Conservation (phyloP, 2,329 filamentous ascomycete genomes). For the Exophiala xenobiotica region DNA sequence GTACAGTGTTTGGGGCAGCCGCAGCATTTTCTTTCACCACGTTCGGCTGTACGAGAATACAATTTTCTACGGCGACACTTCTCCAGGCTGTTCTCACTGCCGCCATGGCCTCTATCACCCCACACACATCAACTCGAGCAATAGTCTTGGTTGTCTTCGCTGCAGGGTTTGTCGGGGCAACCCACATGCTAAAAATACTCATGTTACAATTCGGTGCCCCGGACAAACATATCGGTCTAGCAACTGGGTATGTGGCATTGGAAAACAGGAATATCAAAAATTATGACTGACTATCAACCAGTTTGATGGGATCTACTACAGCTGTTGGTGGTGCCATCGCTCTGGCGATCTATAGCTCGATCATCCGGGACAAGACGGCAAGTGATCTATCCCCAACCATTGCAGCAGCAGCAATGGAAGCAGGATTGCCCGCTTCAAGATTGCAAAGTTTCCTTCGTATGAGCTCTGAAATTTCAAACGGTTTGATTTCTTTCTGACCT, state of each 20-base stretch:
- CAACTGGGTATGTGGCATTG: slow-evolving; percentile 10
- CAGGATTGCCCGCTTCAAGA: slow-evolving; percentile 12
- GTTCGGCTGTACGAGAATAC: no score
- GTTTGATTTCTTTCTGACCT: not conserved
- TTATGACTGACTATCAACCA: no score
- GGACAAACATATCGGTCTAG: slow-evolving; percentile 18
- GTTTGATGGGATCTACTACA: slow-evolving; percentile 10
- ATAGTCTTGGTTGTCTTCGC: slow-evolving; percentile 10
- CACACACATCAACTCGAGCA: slow-evolving; percentile 14
- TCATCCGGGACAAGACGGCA: slow-evolving; percentile 10
- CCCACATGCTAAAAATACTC: slow-evolving; percentile 8
- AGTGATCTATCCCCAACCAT: no score
- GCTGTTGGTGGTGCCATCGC: slow-evolving; percentile 11
- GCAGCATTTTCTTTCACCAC: slow-evolving; percentile 16
- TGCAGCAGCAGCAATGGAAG: slow-evolving; percentile 7
- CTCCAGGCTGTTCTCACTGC: no score
- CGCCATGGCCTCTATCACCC: slow-evolving; percentile 6
- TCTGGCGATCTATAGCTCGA: slow-evolving; percentile 13
- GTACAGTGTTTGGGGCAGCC: slow-evolving; percentile 5
- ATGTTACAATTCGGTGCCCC: slow-evolving; percentile 13
- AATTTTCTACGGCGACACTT: no score
- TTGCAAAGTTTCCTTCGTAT: slow-evolving; percentile 11
- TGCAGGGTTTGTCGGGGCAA: slow-evolving; percentile 10
- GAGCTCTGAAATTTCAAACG: no score
- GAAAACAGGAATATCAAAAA: no score